phyloP scores from a whole-genome alignment of 345 rosid genomes.

The Stellera chamaejasme region DNA sequence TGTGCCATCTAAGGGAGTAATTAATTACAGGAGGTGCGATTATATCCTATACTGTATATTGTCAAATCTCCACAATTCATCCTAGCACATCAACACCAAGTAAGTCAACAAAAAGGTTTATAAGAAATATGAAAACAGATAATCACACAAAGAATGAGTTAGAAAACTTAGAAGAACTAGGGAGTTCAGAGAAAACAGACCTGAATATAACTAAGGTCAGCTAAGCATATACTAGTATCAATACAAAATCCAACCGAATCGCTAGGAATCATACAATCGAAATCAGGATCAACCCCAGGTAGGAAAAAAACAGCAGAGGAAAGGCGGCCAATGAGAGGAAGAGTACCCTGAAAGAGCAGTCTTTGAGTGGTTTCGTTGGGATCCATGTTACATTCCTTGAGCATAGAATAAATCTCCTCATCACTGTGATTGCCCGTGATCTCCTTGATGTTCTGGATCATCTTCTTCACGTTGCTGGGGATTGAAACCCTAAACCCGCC shows the following conservation, averaged over 20 bases:
- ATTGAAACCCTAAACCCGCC: constrained; percentile 74
- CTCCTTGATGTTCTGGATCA: constrained; percentile 74
- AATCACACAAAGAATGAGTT: background rate
- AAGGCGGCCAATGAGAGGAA: constrained; percentile 3
- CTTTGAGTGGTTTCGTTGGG: constrained; percentile 79
- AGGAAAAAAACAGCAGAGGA: background rate
- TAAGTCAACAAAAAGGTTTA: no score
- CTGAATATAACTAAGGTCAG: no score
- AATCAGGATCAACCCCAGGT: constrained; percentile 5
- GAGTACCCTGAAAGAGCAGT: constrained; percentile 57
- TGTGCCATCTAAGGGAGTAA: no score
- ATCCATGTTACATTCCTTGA: constrained; percentile 85
- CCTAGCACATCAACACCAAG: no score
- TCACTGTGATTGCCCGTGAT: constrained; percentile 71
- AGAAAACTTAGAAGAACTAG: background rate
- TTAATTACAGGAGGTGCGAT: no score
- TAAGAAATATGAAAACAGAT: background rate
- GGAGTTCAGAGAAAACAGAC: no score
- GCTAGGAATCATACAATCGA: constrained; percentile 3
- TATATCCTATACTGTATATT: no score
- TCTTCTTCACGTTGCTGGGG: constrained; percentile 44
- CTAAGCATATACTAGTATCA: no score
- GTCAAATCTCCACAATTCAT: no score
- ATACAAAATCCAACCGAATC: background rate
- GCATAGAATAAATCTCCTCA: constrained; percentile 94